Evolutionary conservation across 2,329 filamentous ascomycete species (phyloP), one percentile per base, ranked within the genome.

Genomic region (Sporothrix luriei): DNA sequence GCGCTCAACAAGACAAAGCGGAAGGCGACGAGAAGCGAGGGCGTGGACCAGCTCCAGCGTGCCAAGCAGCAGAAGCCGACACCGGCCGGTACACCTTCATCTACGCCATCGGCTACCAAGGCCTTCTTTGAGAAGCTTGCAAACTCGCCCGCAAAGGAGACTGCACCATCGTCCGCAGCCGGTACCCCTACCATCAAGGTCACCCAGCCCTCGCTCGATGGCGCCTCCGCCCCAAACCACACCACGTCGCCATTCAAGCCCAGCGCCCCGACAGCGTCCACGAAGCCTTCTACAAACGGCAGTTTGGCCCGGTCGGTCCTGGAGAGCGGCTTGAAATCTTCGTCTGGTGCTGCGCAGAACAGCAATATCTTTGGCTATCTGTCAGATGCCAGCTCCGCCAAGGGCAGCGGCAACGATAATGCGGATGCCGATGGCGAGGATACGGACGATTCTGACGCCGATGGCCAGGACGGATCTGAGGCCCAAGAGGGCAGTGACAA

Each of bases 321-420:
- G 71, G 78, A 80, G 40, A 71, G 64, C 11, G 73, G 72, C 19
- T 67, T 74, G 24, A 76, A 76, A 68, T 49, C 73, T 3, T 70
- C 57, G 62, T 48, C 73, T 10, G 71, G 62, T 19, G 14, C 73
- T 1, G 68, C 49, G n/a, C 74, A 48, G 33, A 67, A 40, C 59
- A 88, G 88, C 75, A 87, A 89, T 74, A 87, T 88, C 65, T 90
- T 90, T 74, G 83, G 83, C 29, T 85, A 88, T 73, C 80, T 89
- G 9, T 88, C 86, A 1, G 85, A 87, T 74, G 80, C 79, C 43
- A 86, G 84, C 73, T 85, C 84, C 16, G 79, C 82, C 52, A 85
- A 85, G 76, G 85, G 83, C 66, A 87, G 85, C 72, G 83, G 83
- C 0, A 80, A 81, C 48, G 81, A 82, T 70, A 78, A 81, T 52